phyloP scores from a whole-genome alignment of 768 basidiomycete species.

The Mycena venus region DNA sequence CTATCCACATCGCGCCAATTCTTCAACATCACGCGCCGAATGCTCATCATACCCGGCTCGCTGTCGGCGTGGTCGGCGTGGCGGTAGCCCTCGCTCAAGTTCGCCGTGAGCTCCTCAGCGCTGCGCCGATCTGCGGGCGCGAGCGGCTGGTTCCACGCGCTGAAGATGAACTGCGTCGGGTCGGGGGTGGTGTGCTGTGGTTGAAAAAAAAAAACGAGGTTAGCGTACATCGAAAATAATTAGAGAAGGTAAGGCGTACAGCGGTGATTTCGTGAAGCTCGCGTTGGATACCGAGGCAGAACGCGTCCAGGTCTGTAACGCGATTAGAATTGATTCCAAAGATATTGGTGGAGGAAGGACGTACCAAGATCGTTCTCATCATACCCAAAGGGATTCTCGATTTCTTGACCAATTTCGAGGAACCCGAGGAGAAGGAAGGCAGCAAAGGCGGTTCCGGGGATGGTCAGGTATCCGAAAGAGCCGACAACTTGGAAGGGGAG shows the following conservation, averaged over 20 bases:
- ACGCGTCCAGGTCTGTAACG: constrained; percentile 70
- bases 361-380: constrained; percentile 75
- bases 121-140: constrained; percentile 72
- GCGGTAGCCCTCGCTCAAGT: constrained; percentile 49
- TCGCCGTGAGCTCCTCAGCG: constrained; percentile 64
- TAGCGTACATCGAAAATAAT: constrained; percentile 25
- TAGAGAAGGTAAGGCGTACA: constrained; percentile 53
- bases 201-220: constrained; percentile 21
- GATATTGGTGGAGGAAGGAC: constrained; percentile 17
- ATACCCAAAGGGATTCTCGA: constrained; percentile 77
- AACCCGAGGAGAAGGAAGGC: constrained; percentile 75
- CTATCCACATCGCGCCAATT: constrained; percentile 59
- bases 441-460: constrained; percentile 73
- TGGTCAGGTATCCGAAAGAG: constrained; percentile 62
- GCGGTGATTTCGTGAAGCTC: constrained; percentile 84
- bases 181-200: constrained; percentile 65
- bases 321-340: neutral
- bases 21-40: constrained; percentile 55
- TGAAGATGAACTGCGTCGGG: constrained; percentile 68
- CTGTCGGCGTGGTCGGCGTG: constrained; percentile 43
- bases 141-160: constrained; percentile 75
- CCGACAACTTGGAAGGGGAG: constrained; percentile 66
- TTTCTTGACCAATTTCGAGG: constrained; percentile 78
- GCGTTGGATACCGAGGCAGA: constrained; percentile 75
- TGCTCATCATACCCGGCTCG: constrained; percentile 50